phyloP scores from a whole-genome alignment of 768 basidiomycete genomes.

The Auricularia auricula-judae region DNA sequence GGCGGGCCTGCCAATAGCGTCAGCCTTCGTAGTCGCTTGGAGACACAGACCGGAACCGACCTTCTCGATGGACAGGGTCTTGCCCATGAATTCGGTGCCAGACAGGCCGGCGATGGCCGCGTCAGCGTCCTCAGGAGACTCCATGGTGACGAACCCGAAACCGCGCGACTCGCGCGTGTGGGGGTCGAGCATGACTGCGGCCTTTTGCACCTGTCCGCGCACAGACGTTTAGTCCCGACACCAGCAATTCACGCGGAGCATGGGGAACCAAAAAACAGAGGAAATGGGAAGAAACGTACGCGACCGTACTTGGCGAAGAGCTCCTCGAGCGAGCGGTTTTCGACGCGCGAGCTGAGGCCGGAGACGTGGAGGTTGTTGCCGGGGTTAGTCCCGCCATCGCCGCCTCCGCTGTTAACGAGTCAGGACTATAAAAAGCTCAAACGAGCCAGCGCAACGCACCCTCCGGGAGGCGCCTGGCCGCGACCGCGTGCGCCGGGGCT shows the following conservation, averaged over 20 bases:
- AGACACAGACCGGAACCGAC: conserved; percentile 24
- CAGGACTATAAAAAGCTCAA: not conserved
- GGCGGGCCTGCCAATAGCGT: conserved; percentile 50
- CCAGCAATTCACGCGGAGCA: no score
- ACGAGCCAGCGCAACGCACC: conserved; percentile 9
- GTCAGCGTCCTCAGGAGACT: conserved; percentile 76
- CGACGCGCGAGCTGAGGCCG: conserved; percentile 47
- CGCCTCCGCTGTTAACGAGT: conserved; percentile 10
- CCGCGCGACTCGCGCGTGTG: conserved; percentile 63
- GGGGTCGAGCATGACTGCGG: conserved; percentile 55
- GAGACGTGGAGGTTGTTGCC: conserved; percentile 61
- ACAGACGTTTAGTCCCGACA: not conserved
- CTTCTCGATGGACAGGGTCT: conserved; percentile 81
- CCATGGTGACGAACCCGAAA: conserved; percentile 88
- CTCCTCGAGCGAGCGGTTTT: conserved; percentile 79
- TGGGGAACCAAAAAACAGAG: not conserved
- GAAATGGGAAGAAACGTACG: conserved; percentile 33
- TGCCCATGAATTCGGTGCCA: conserved; percentile 78
- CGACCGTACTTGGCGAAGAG: conserved; percentile 83
- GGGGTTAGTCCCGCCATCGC: conserved; percentile 35
- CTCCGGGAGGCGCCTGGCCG: not conserved
- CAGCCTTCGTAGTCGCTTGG: not conserved
- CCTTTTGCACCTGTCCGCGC: conserved; percentile 47
- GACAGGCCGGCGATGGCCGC: conserved; percentile 81
- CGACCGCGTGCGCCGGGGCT: conserved; percentile 48